Base-by-base conservation (phyloP, 2,329 filamentous ascomycete species). In the Aschersonia sp. region DNA sequence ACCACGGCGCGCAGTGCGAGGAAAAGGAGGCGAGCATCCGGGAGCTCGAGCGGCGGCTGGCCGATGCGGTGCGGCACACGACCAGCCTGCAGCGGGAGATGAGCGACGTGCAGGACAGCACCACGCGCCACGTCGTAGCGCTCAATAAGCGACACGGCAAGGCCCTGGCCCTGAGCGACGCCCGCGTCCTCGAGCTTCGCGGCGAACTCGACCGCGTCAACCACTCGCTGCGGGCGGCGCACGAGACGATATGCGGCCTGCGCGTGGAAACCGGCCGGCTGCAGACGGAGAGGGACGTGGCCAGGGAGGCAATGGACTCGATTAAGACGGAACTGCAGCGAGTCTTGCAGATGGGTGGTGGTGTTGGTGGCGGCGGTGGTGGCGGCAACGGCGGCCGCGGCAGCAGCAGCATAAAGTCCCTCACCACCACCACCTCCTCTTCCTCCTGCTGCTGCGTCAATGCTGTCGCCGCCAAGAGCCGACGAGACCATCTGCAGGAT, bases 261-360 rank as follows among this genome's bases (percentile, higher is more conserved):
- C 63, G 69, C 1, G 65, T 69, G 0, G 72, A 75, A 53, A 75
- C 74, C 32, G 58, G 57, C 22, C 59, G 59, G 0, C 51, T 78
- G 30, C 55, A 57, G 47, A 54, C 54, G 0, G 54, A 59, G 30
- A 56, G 68, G 14, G 64, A 62, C 4, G 62, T 63, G 12, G 71
- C 71, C 55, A 58, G 58, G 53, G 60, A 58, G 5, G 69, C 70
- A 0, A 66, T 79, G 2, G 68, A 72, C 8, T 59, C 63, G 5
- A 70, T 80, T 66, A 69, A 68, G 59, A 67, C 59, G 1, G 73
- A 79, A 61, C 59, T 80, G 33, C 68, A 69, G 53, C 55, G 68
- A 5, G 70, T 73, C 0, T 54, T 75, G 43, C 57, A 63, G 44
- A 69, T 71, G 63, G 70, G 72, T 50, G 60, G 33, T 51, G 40